Conservation (phyloP, 2,329 filamentous ascomycete genomes). For the Fusarium sacchari region DNA sequence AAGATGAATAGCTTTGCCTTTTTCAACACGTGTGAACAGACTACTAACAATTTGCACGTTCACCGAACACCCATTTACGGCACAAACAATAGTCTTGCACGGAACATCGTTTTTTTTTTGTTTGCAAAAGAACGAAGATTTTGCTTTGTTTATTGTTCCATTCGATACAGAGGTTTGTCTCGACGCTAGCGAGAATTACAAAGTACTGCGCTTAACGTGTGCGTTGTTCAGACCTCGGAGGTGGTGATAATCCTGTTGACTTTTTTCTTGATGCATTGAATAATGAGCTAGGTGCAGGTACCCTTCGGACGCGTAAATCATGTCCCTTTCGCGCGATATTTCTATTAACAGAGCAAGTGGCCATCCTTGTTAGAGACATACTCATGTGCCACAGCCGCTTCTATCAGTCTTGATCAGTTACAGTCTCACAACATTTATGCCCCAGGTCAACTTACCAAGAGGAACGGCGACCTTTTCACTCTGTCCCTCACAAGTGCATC, state of each 20-base stretch:
- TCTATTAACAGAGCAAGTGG: background rate
- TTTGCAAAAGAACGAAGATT: too few species aligned
- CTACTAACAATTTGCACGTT: background rate
- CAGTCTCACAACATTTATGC: background rate
- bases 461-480: background rate
- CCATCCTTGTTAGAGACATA: slow-evolving; percentile 11
- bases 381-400: background rate
- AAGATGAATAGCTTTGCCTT: too few species aligned
- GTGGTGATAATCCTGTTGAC: too few species aligned
- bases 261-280: background rate
- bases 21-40: background rate
- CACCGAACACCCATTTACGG: background rate
- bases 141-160: background rate
- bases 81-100: background rate
- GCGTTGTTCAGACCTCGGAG: too few species aligned
- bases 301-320: background rate
- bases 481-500: background rate
- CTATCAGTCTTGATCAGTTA: fast-evolving
- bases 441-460: background rate
- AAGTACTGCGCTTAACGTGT: background rate
- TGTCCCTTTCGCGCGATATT: fast-evolving
- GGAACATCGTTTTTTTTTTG: background rate
- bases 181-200: background rate
- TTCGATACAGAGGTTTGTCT: background rate
- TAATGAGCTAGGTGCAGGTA: background rate